Evolutionary conservation across 805 yeast genomes (phyloP).

Genomic region (Lachancea nothofagi): DNA sequence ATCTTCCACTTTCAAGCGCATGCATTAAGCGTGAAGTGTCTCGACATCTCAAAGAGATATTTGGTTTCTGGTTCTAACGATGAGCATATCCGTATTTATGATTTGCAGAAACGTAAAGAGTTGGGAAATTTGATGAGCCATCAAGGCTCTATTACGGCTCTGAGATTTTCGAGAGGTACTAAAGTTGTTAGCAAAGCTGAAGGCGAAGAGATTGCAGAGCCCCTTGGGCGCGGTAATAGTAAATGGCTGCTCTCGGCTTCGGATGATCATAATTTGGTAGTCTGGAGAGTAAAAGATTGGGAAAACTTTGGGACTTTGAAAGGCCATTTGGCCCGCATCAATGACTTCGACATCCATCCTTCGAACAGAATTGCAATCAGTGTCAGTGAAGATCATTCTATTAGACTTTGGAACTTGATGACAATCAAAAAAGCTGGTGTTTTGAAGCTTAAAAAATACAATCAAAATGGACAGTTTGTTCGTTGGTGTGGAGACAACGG

Average conservation of each 20-base stretch:
- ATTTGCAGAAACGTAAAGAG: conserved; percentile 88
- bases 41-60: conserved; percentile 78
- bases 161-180: conserved; percentile 61
- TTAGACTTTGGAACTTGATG: conserved; percentile 93
- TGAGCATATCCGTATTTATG: conserved; percentile 91
- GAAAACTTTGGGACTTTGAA: conserved; percentile 81
- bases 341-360: conserved; percentile 85
- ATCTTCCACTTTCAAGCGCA: conserved; percentile 96
- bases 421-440: conserved; percentile 90
- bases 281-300: conserved; percentile 98
- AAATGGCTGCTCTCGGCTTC: conserved; percentile 90
- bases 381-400: conserved; percentile 77
- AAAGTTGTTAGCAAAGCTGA: conserved; percentile 11
- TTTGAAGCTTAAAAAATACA: conserved; percentile 63
- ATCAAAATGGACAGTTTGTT: conserved; percentile 59
- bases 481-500: conserved; percentile 63
- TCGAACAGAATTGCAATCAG: conserved; percentile 85
- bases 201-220: conserved; percentile 19
- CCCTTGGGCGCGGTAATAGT: conserved; percentile 36
- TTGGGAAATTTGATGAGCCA: conserved; percentile 86
- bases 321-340: conserved; percentile 81
- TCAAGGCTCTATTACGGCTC: conserved; percentile 76
- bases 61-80: conserved; percentile 93
- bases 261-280: conserved; percentile 81
- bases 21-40: conserved; percentile 75